Evolutionary conservation across 305 asterid genomes (phyloP), one percentile per base, ranked within the genome.

Genomic region (Fraxinus latifolia): DNA sequence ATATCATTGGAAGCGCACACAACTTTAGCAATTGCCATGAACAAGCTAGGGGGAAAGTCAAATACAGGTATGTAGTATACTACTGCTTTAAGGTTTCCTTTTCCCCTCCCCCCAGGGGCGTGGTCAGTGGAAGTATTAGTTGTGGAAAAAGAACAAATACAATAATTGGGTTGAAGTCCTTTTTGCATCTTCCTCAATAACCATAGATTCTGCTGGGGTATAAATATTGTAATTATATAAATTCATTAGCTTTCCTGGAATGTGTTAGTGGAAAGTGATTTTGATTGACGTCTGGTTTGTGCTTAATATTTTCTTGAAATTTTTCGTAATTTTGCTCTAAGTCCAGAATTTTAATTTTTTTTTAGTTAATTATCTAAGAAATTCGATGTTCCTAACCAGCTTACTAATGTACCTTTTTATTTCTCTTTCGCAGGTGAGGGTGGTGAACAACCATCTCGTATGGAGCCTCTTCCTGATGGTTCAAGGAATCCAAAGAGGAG

Each of bases 391-490:
- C 19, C 74, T 67, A 8, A 29, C 36, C 73, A 25, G 34, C n/a
- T 65, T 25, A 23, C 74, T 67, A 12, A 67, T 27, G 34, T 3
- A 14, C 19, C 15, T 3, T 65, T 0, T 25, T 53, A 53, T 53
- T 53, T 53, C 23, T 53, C n/a, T 67, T 27, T 27, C 3, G 8
- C 21, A 95, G 99, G 98, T 4, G 98, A 96, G 93, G 98, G 99
- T 75, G 99, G 99, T 83, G 99, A 96, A 89, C 97, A 95, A 74
- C 98, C 99, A 71, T 93, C 98, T 83, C 97, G 99, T 32, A 89
- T 96, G 98, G 98, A 91, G 90, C 93, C 97, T 84, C 94, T 94
- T 80, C 87, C 91, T 6, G 95, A 95, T 86, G 99, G 98, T 87
- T 89, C 98, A 73, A 89, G 85, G 83, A 96, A 96, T 85, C 98